Base-by-base conservation (phyloP, 1,284 basidiomycete genomes). In the Peniophora sp. region DNA sequence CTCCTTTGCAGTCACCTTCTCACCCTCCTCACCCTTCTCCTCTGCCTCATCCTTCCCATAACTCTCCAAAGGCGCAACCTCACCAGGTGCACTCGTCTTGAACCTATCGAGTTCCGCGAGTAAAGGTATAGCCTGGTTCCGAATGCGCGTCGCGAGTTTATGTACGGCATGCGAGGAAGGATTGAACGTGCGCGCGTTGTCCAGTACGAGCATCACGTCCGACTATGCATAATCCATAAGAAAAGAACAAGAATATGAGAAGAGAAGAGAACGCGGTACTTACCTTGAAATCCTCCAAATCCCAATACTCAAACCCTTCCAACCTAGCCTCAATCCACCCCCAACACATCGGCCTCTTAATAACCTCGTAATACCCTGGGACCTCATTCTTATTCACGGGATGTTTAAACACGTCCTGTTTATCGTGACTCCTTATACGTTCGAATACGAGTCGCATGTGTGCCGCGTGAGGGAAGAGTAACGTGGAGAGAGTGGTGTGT, bases 271-370 rank as follows among this genome's bases (percentile, higher is more conserved):
- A 8, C 23, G 19, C 3, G 3, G 44, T 17, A 58, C 74, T 44
- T 56, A 89, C 92, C 71, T 83, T 83, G 70, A 99, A 93, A 3
- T 81, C 71, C 19, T 79, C 72, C 0, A 90, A 65, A 60, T 87
- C 81, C 67, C 81, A 79, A 66, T 99, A 99, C 54, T 80, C 75
- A 52, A 90, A 84, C 44, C 74, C 70, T 49, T 92, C 85, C 25
- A 99, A 66, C 65, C 90, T 94, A 12, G 70, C 68, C 25, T 89
- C 83, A 55, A 99, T 97, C 39, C 71, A 74, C 17, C 74, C 71
- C 92, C 94, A 98, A 57, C 85, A 85, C 90, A 97, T 97, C 0
- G 96, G 96, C 10, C 77, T 72, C 61, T 87, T 80, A 64, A 99
- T 77, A 48, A 97, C 72, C 48, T 93, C 87, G 62, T 86, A 90